A percentile compares a stretch with the other conserved stretches of the same genome.
Evolutionary conservation across 768 basidiomycete genomes (phyloP).

Genomic region (Naganishia vishniacii): DNA sequence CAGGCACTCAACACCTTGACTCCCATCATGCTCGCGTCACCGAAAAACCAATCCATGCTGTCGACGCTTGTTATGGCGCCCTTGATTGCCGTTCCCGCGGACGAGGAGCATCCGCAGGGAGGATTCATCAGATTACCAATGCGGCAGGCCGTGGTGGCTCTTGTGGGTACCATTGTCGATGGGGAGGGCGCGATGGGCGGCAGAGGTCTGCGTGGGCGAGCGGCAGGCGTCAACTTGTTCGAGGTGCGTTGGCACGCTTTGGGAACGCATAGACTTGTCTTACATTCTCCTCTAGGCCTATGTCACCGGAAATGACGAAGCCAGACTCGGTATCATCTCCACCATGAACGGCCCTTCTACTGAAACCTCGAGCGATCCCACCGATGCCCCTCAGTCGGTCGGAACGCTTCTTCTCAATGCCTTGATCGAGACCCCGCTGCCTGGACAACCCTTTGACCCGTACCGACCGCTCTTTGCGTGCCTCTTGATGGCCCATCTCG

Average conservation of each 20-base stretch:
- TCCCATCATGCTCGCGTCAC: constrained; percentile 60
- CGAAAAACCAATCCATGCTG: constrained; percentile 63
- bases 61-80: constrained; percentile 71
- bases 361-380: constrained; percentile 29
- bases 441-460: constrained; percentile 41
- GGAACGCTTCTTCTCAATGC: constrained; percentile 50
- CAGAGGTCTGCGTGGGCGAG: constrained; percentile 64
- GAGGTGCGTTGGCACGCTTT: constrained; percentile 56
- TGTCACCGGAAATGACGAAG: constrained; percentile 49
- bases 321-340: constrained; percentile 46
- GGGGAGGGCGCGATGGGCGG: constrained; percentile 73
- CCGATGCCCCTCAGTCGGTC: constrained; percentile 35
- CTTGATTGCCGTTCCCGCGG: constrained; percentile 59
- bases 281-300: too few relatives aligned
- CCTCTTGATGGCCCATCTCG: constrained; percentile 46
- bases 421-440: constrained; percentile 45
- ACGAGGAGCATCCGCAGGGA: constrained; percentile 56
- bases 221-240: constrained; percentile 72
- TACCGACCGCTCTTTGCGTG: constrained; percentile 48
- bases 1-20: constrained; percentile 67
- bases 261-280: too few relatives aligned
- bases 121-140: constrained; percentile 63
- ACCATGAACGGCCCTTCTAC: constrained; percentile 39
- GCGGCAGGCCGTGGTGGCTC: constrained; percentile 71
- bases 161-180: constrained; percentile 67